Conservation (phyloP, 2,329 filamentous ascomycete species). For the Herpotrichia juniperi region DNA sequence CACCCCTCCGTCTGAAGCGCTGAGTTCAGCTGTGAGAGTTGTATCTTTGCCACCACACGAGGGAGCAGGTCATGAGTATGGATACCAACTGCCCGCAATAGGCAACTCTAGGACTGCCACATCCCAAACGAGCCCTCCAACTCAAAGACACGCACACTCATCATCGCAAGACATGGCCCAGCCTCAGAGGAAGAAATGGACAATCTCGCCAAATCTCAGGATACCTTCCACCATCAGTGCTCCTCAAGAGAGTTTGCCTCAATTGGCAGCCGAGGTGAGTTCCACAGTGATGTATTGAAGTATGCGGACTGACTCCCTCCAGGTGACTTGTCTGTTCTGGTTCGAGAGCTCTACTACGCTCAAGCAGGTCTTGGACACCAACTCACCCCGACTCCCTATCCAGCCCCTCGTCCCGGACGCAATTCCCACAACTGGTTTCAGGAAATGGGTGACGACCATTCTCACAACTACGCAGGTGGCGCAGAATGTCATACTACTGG, state of each 20-base stretch:
- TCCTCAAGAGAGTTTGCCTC: constrained; percentile 47
- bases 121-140: constrained; percentile 29
- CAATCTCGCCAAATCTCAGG: constrained; percentile 43
- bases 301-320: constrained; percentile 14
- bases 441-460: constrained; percentile 92
- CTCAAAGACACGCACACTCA: constrained; percentile 15
- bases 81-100: constrained; percentile 43
- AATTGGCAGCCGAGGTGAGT: constrained; percentile 49
- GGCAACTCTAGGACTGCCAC: constrained; percentile 40
- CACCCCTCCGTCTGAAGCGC: constrained; percentile 40
- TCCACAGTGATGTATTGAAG: background rate
- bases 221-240: constrained; percentile 45
- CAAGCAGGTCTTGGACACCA: constrained; percentile 71
- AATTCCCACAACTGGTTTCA: constrained; percentile 77
- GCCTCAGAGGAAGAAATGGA: constrained; percentile 31
- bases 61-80: constrained; percentile 35
- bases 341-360: constrained; percentile 88
- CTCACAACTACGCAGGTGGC: constrained; percentile 94
- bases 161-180: constrained; percentile 11
- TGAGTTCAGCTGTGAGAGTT: constrained; percentile 37
- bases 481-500: constrained; percentile 90
- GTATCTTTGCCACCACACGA: constrained; percentile 36
- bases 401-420: constrained; percentile 72
- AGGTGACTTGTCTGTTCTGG: constrained; percentile 98
- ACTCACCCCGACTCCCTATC: constrained; percentile 49